These are phyloP conservation scores for Termitomyces sp. DNA, from an alignment of 768 basidiomycete genomes.

Conservation along the genomic window DNA sequence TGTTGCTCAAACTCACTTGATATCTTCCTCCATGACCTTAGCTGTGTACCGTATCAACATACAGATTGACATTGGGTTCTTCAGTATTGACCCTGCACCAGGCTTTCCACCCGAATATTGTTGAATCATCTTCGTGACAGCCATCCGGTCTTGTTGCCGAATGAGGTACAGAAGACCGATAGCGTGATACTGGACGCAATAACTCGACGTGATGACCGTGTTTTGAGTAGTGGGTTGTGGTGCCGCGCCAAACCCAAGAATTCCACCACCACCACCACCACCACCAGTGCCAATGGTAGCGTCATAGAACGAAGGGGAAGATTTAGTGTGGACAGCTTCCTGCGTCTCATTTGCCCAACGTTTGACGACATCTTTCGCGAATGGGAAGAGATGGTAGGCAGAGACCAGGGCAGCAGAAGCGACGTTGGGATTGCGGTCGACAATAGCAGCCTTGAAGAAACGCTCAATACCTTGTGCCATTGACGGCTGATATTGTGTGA, in stretches of 20 bases:
- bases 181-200: conserved; percentile 96
- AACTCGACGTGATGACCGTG: conserved; percentile 81
- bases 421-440: conserved; percentile 93
- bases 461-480: conserved; percentile 98
- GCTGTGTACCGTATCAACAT: conserved; percentile 98
- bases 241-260: conserved; percentile 70
- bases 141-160: conserved; percentile 97
- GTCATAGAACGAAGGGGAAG: conserved; percentile 64
- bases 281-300: conserved; percentile 27
- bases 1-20: conserved; percentile 65
- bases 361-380: conserved; percentile 92
- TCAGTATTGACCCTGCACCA: conserved; percentile 76
- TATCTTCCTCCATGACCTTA: conserved; percentile 99
- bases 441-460: conserved; percentile 99
- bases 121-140: conserved; percentile 98
- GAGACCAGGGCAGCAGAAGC: conserved; percentile 96
- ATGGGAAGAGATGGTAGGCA: conserved; percentile 92
- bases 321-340: conserved; percentile 90
- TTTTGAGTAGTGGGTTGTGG: conserved; percentile 58
- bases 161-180: conserved; percentile 91
- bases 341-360: conserved; percentile 99
- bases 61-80: conserved; percentile 95
- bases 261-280: conserved; percentile 43
- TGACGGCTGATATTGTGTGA: conserved; percentile 60
- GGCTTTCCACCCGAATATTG: conserved; percentile 89